These are phyloP conservation scores for Phialocephala sp. DNA, from an alignment of 2,329 filamentous ascomycete species.

Conservation along the genomic window DNA sequence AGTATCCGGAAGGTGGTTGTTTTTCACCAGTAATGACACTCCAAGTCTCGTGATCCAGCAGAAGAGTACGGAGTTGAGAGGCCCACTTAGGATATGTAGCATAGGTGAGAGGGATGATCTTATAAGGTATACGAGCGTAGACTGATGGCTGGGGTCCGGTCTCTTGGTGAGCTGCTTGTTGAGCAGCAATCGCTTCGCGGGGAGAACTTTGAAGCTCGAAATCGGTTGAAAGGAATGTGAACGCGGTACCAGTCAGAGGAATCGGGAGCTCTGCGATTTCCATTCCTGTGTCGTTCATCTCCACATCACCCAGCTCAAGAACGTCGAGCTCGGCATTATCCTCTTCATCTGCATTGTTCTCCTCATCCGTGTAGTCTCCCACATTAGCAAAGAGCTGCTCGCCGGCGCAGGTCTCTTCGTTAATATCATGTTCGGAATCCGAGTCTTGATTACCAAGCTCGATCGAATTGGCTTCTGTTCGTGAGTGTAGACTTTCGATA, in stretches of 20 bases:
- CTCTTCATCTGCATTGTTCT: not conserved
- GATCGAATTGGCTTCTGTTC: not conserved
- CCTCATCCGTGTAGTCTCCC: not conserved
- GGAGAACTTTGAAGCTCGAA: not conserved
- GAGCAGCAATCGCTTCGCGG: not conserved
- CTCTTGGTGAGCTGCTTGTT: not conserved
- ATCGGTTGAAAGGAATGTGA: not conserved
- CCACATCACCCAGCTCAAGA: not conserved
- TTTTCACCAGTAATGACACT: not conserved
- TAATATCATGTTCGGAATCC: not conserved
- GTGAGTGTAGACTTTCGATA: not conserved
- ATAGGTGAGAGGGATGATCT: not conserved
- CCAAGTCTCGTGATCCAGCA: not conserved
- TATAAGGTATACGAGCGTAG: not conserved
- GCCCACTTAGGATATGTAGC: not conserved
- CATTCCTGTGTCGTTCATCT: not conserved
- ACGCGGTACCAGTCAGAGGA: not conserved
- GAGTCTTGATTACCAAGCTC: not conserved
- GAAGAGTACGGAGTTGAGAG: not conserved
- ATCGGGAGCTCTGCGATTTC: not conserved
- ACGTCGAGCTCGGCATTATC: not conserved
- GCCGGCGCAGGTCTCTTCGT: not conserved
- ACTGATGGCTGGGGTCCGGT: not conserved
- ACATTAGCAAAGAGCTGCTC: not conserved
- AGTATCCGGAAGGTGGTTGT: not conserved